phyloP scores from a whole-genome alignment of 2,329 filamentous ascomycete species.

The Diaporthe aspalathi region DNA sequence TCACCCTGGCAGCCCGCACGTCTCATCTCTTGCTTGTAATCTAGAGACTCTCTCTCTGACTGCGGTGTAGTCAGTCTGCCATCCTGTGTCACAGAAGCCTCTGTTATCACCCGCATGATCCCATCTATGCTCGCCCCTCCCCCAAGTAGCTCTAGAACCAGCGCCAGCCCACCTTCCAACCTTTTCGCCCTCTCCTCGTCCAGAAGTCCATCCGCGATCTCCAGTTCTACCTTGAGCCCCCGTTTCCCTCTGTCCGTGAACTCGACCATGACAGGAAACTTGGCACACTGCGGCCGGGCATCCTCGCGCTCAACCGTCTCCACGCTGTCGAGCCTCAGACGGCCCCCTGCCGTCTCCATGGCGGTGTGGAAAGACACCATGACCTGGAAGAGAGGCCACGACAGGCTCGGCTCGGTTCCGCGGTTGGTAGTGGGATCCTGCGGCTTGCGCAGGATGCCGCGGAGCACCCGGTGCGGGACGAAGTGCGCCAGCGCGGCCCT shows the following conservation, averaged over 20 bases:
- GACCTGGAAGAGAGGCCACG: background rate
- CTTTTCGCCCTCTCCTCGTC: background rate
- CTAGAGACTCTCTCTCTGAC: background rate
- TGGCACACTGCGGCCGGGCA: background rate
- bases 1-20: too few relatives aligned
- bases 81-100: background rate
- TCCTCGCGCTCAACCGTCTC: conserved; percentile 2
- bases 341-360: background rate
- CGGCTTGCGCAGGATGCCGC: background rate
- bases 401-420: background rate
- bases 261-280: conserved; percentile 3
- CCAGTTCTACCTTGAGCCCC: background rate
- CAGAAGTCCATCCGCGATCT: background rate
- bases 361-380: conserved; percentile 4
- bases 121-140: background rate
- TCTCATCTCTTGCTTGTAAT: background rate
- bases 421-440: background rate
- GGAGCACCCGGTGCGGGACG: background rate
- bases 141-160: background rate
- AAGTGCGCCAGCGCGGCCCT: background rate
- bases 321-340: background rate
- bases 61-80: background rate
- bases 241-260: background rate
- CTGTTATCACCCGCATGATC: background rate
- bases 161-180: background rate